Evolutionary conservation across 78 protist genomes (phyloP).

Genomic region (Guillardia theta): DNA sequence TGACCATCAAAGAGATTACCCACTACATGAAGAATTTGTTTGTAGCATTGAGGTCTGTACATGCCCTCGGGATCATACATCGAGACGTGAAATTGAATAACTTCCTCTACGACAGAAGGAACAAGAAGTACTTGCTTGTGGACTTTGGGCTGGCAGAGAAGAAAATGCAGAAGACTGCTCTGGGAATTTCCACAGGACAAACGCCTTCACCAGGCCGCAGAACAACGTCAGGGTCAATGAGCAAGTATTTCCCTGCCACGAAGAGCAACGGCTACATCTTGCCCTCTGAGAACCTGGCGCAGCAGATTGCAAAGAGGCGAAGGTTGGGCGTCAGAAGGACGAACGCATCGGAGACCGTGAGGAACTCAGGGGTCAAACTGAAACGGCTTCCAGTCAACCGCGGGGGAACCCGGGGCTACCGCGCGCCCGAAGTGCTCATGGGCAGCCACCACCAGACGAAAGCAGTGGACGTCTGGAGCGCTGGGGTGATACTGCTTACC

Average conservation of each 20-base stretch:
- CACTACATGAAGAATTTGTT: constrained; percentile 49
- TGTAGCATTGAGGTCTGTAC: constrained; percentile 55
- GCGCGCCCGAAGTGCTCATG: constrained; percentile 82
- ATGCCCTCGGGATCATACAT: constrained; percentile 61
- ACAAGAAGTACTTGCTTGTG: constrained; percentile 47
- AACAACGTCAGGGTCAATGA: no score
- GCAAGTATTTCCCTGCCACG: no score
- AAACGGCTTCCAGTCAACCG: no score
- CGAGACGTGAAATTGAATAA: constrained; percentile 82
- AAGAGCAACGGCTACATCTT: no score
- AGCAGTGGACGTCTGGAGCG: constrained; percentile 80
- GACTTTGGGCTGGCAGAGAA: constrained; percentile 74
- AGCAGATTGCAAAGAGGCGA: no score
- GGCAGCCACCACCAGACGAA: constrained; percentile 61
- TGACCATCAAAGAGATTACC: constrained; percentile 28
- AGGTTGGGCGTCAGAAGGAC: no score
- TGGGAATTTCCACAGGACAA: no score
- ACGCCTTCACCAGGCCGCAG: no score
- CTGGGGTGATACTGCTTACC: constrained; percentile 66
- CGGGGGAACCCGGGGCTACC: constrained; percentile 70
- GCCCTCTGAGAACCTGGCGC: no score
- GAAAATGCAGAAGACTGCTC: no score
- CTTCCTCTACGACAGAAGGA: constrained; percentile 59
- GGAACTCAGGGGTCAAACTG: no score
- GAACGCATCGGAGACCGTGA: no score